Evolutionary conservation across 305 asterid genomes (phyloP).

Genomic region (Ilex paraguariensis): DNA sequence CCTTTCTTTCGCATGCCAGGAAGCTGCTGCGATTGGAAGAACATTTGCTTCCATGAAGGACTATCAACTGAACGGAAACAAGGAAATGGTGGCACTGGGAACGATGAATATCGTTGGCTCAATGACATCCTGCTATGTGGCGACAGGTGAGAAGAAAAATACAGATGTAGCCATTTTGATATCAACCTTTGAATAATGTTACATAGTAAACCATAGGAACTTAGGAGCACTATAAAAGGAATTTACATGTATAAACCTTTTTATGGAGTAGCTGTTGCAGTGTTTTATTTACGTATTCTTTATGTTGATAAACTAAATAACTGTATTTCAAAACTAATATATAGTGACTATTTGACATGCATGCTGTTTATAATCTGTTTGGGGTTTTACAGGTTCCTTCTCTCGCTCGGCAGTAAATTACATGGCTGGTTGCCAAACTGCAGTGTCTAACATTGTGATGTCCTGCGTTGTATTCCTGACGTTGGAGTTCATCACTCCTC

Average conservation of each 20-base stretch:
- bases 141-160: conserved; percentile 39
- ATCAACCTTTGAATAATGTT: too few relatives aligned
- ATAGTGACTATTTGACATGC: too few relatives aligned
- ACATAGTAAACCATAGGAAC: too few relatives aligned
- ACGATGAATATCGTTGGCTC: conserved; percentile 68
- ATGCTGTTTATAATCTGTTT: neutral
- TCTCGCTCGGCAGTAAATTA: conserved; percentile 68
- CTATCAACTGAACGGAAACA: conserved; percentile 62
- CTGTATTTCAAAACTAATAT: too few relatives aligned
- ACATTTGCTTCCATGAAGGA: conserved; percentile 74
- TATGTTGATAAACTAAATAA: neutral
- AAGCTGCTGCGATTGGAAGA: conserved; percentile 75
- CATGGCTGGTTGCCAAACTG: conserved; percentile 68
- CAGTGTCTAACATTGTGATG: conserved; percentile 68
- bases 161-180: too few relatives aligned
- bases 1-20: conserved; percentile 25
- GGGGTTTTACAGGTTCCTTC: conserved; percentile 44
- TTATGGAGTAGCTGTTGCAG: too few relatives aligned
- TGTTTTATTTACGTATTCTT: too few relatives aligned
- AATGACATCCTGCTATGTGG: conserved; percentile 69
- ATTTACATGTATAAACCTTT: too few relatives aligned
- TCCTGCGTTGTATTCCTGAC: conserved; percentile 51
- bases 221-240: too few relatives aligned
- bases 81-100: conserved; percentile 71
- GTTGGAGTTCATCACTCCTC: conserved; percentile 51